Evolutionary conservation across 805 yeast genomes (phyloP).

Genomic region (Starmerella apis): DNA sequence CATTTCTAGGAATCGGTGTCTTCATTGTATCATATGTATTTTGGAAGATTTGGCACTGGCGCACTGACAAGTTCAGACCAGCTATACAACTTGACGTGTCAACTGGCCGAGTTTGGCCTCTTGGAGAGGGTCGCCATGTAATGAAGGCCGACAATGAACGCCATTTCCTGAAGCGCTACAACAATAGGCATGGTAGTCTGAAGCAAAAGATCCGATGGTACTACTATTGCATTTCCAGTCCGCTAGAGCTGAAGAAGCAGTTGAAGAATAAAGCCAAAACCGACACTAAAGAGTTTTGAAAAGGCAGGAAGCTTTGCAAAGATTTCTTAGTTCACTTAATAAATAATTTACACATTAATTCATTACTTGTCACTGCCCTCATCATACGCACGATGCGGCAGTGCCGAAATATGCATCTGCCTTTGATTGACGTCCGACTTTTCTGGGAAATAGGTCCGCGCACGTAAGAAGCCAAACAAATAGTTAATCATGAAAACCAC

Average conservation of each 20-base stretch:
- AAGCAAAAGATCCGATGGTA: slow-evolving; percentile 2
- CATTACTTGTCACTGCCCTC: not conserved
- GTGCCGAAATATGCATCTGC: not conserved
- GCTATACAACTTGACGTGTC: slow-evolving; percentile 21
- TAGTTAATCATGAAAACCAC: slow-evolving; percentile 16
- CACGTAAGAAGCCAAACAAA: slow-evolving; percentile 21
- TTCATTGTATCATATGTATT: slow-evolving; percentile 37
- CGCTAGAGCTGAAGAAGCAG: not conserved
- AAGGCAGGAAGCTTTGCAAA: not conserved
- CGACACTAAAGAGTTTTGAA: not conserved
- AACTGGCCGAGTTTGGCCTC: slow-evolving; percentile 27
- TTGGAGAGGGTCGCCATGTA: slow-evolving; percentile 25
- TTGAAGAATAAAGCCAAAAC: not conserved
- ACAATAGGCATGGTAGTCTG: not conserved
- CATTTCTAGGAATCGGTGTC: slow-evolving; percentile 39
- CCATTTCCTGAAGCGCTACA: slow-evolving; percentile 7
- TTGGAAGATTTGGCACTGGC: slow-evolving; percentile 27
- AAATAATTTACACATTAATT: not conserved
- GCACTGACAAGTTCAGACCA: slow-evolving; percentile 24
- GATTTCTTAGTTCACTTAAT: too few species aligned
- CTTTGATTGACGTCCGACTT: not conserved
- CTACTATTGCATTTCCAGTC: not conserved
- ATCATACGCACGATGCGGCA: not conserved
- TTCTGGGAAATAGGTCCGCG: slow-evolving; percentile 12
- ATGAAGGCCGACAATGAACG: slow-evolving; percentile 21